Conservation (phyloP, 805 yeast genomes). For the Ogataea paradorogensis region DNA sequence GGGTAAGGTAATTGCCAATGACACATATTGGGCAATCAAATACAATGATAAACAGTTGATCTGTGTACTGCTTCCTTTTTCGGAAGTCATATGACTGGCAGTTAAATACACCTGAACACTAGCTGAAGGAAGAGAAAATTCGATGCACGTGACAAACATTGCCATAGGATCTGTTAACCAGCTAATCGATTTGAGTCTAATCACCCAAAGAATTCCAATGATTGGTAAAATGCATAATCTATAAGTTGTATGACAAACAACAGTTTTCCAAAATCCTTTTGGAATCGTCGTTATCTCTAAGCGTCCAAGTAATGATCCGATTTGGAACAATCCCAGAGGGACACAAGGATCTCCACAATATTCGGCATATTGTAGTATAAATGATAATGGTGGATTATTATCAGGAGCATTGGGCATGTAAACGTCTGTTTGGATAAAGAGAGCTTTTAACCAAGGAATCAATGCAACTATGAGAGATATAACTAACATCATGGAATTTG, state of each 20-base stretch:
- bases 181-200: slow-evolving; percentile 43
- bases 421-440: slow-evolving; percentile 37
- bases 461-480: slow-evolving; percentile 46
- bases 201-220: slow-evolving; percentile 49
- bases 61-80: slow-evolving; percentile 40
- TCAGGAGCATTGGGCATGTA: slow-evolving; percentile 44
- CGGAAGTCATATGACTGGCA: slow-evolving; percentile 53
- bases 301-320: slow-evolving; percentile 55
- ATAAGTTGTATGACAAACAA: slow-evolving; percentile 39
- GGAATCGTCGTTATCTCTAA: slow-evolving; percentile 45
- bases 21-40: slow-evolving; percentile 46
- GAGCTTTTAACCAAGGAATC: slow-evolving; percentile 53
- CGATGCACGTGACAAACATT: slow-evolving; percentile 44
- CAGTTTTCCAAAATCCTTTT: slow-evolving; percentile 56
- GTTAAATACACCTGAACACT: slow-evolving; percentile 59
- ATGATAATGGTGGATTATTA: slow-evolving; percentile 51
- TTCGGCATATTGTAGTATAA: slow-evolving; percentile 45
- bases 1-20: slow-evolving; percentile 47
- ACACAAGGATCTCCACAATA: slow-evolving; percentile 54
- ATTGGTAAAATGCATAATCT: slow-evolving; percentile 49
- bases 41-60: slow-evolving; percentile 56
- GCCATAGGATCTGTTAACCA: slow-evolving; percentile 45
- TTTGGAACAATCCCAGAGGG: slow-evolving; percentile 49
- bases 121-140: slow-evolving; percentile 54
- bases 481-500: slow-evolving; percentile 46